Evolutionary conservation across 1,284 basidiomycete genomes (phyloP).

Genomic region (Heterobasidion irregulare): DNA sequence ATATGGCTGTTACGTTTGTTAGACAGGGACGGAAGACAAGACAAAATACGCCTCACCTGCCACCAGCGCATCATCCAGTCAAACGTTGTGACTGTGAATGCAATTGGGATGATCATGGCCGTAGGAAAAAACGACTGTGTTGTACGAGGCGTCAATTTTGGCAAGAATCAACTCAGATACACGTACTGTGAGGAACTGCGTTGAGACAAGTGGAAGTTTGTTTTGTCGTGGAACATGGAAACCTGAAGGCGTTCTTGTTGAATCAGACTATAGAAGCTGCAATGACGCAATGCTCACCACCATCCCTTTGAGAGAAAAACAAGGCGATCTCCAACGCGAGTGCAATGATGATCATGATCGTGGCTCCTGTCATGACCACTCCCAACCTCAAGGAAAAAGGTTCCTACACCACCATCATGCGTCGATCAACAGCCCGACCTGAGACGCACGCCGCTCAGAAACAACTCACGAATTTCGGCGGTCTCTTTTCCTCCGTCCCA

Average conservation of each 20-base stretch:
- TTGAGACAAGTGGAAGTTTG: slow-evolving; percentile 37
- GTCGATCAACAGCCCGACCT: no score
- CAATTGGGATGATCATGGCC: slow-evolving; percentile 27
- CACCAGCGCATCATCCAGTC: slow-evolving; percentile 18
- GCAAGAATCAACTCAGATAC: neutral
- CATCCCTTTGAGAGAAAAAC: slow-evolving; percentile 28
- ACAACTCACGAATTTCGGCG: slow-evolving; percentile 8
- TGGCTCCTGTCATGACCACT: slow-evolving; percentile 29
- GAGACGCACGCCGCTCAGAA: neutral
- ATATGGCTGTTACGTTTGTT: slow-evolving; percentile 35
- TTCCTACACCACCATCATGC: slow-evolving; percentile 25
- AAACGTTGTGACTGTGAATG: slow-evolving; percentile 12
- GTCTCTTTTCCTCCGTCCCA: slow-evolving; percentile 5
- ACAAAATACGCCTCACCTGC: slow-evolving; percentile 21
- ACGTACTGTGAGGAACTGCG: slow-evolving; percentile 48
- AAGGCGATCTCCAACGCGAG: slow-evolving; percentile 39
- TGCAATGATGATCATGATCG: slow-evolving; percentile 37
- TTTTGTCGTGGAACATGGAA: slow-evolving; percentile 43
- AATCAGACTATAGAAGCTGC: neutral
- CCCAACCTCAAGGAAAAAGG: slow-evolving; percentile 34
- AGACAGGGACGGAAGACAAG: slow-evolving; percentile 16
- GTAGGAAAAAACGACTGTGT: slow-evolving; percentile 52
- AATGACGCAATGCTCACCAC: slow-evolving; percentile 27
- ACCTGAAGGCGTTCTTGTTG: slow-evolving; percentile 24
- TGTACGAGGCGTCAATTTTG: slow-evolving; percentile 2